Evolutionary conservation across 805 yeast species (phyloP), one percentile per base, ranked within the genome.

Genomic region (Spencermartinsiella europaea): DNA sequence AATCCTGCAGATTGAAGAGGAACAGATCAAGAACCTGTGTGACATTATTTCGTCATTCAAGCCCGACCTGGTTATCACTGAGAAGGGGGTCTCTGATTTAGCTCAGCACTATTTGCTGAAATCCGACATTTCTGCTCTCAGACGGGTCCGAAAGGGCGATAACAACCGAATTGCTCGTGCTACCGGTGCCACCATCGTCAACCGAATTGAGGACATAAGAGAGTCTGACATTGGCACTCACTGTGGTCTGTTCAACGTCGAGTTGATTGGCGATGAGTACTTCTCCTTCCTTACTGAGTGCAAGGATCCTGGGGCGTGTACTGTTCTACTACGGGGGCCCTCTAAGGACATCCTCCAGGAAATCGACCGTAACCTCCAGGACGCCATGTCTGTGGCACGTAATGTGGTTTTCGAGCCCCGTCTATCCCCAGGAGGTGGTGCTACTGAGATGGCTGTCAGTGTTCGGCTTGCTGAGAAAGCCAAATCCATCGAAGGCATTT

Each of bases 361-460:
- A 74, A 81, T 93, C 60, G 99, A 93, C 63, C 82, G 99, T 65
- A 93, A 93, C 65, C 75, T 93, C 63, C 97, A 93, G 64, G 99
- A 93, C 68, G 99, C 99, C 38, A 85, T 93, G 95, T 91, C 96
- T 2, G 99, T 93, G 39, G 82, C 98, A 16, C 80, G 96, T 67
- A 93, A 93, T 63, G 96, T 93, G 31, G 77, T 88, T 75, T 81
- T 91, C 57, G 95, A 91, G 66, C 99, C 99, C 44, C 80, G 90
- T 36, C 76, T 93, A 62, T 77, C 96, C 1, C 99, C 99, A 42
- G 99, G 99, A 60, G 99, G 99, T 51, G 99, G 99, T 59, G 99
- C 99, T 44, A 91, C 97, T 22, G 99, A 93, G 71, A 93, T 93
- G 98, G 98, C 98, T 2, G 89, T 93, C 34, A 76, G 91, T 49